Base-by-base conservation (phyloP, 148 eudicot genomes). In the Dysphania ambrosioides region DNA sequence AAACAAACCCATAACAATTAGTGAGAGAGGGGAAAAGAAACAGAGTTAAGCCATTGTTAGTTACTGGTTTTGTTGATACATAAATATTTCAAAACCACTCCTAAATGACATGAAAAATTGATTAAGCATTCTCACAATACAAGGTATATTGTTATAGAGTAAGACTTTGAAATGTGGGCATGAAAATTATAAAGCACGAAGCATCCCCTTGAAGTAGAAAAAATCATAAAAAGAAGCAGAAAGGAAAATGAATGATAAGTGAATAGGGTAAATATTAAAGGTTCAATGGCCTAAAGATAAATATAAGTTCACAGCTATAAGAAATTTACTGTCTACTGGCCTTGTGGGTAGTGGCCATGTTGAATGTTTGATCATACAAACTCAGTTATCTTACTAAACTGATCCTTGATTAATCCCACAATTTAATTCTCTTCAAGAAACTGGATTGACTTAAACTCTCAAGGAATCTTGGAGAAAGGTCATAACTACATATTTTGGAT, bases 1-100 rank as follows among this genome's bases (percentile, higher is more conserved):
- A 27, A 47, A 1, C 26, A 64, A 35, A 26, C 31, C 51, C 36
- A 49, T 71, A n/a, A 71, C 11, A 64, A 49, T 18, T 29, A 26
- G 36, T 51, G 32, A 24, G 29, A 72, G 34, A 61, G 65, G 8
- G 56, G 64, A n/a, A n/a, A 38, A 61, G 62, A 70, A n/a, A 63
- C 49, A 36, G 27, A 75, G 51, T 11, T 59, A 58, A 19, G 61
- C 56, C 49, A 34, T 26, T 61, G 36, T 61, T 21, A 30, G 30
- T 30, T 12, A 61, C 29, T 5, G 5, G 16, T 61, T 61, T 16
- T 31, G 65, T 12, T 15, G 16, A 63, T 32, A 16, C 10, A 34
- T 29, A 59, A 24, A 31, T 63, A 23, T 34, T 63, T 18, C 23
- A 30, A 11, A 63, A 16, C 41, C 16, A 21, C 67, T 63, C 34